Conservation (phyloP, 768 basidiomycete genomes). For the Calocybe gangraenosa region DNA sequence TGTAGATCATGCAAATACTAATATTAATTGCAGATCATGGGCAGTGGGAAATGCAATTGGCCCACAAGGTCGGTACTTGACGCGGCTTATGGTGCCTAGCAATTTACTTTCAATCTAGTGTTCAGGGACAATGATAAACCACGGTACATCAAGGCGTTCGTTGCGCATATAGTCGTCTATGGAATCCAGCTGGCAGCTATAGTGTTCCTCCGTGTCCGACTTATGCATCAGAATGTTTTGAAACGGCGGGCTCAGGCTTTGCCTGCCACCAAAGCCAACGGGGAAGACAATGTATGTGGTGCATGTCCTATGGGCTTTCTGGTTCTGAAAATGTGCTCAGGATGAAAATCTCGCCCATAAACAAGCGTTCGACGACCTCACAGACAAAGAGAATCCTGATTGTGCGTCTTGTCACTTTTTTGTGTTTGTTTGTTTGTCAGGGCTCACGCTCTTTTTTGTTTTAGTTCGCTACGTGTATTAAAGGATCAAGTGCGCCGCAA, state of each 20-base stretch:
- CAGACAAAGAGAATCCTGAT: constrained; percentile 44
- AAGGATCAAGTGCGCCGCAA: too few relatives aligned
- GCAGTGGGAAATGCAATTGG: constrained; percentile 47
- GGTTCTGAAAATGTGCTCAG: constrained; percentile 13
- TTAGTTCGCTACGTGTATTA: constrained; percentile 36
- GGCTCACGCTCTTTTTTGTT: not conserved
- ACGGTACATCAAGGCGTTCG: constrained; percentile 42
- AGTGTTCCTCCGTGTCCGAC: constrained; percentile 33
- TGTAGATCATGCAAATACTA: not conserved
- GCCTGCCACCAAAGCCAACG: constrained; percentile 23
- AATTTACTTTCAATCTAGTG: constrained; percentile 19
- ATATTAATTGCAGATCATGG: constrained; percentile 32
- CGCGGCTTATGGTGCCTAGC: not conserved
- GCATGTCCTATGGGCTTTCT: constrained; percentile 15
- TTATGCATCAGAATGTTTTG: constrained; percentile 37
- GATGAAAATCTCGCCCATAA: constrained; percentile 30
- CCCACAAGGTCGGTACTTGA: constrained; percentile 31
- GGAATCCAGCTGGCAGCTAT: constrained; percentile 36
- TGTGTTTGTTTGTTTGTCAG: too few relatives aligned
- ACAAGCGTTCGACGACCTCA: constrained; percentile 45
- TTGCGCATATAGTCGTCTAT: constrained; percentile 45
- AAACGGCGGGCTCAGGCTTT: constrained; percentile 34
- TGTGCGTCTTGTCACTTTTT: constrained; percentile 28
- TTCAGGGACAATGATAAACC: constrained; percentile 43
- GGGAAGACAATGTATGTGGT: constrained; percentile 22